Evolutionary conservation across 2,329 filamentous ascomycete genomes (phyloP).

Genomic region (Nothophaeocryptopus gaeumannii): DNA sequence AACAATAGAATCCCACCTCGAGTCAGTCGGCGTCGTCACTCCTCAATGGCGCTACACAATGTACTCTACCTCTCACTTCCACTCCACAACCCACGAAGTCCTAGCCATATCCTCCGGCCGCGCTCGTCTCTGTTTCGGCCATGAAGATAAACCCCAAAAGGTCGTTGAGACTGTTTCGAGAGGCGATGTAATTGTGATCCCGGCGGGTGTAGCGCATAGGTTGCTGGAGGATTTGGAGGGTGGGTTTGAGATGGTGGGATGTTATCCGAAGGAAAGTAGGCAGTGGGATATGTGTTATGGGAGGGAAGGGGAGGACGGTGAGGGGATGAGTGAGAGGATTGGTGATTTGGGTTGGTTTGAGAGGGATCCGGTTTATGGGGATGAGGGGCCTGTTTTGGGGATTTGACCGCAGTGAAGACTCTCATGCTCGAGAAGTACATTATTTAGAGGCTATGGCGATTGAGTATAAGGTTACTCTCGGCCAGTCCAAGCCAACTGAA

Average conservation of each 20-base stretch:
- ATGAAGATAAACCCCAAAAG: slow-evolving; percentile 57
- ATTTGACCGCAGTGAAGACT: slow-evolving; percentile 34
- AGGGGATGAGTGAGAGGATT: slow-evolving; percentile 52
- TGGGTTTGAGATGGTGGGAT: slow-evolving; percentile 65
- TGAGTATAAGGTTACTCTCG: too few relatives aligned
- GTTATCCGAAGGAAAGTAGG: slow-evolving; percentile 56
- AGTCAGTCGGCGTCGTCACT: slow-evolving; percentile 51
- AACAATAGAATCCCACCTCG: slow-evolving; percentile 57
- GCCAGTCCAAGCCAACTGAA: too few relatives aligned
- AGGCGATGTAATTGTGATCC: slow-evolving; percentile 64
- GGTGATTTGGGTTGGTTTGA: slow-evolving; percentile 55
- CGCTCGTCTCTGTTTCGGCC: slow-evolving; percentile 64
- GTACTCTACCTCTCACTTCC: slow-evolving; percentile 65
- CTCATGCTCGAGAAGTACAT: too few relatives aligned
- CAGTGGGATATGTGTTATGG: slow-evolving; percentile 73
- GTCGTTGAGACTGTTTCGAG: slow-evolving; percentile 56
- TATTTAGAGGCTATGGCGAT: too few relatives aligned
- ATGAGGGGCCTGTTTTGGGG: slow-evolving; percentile 51
- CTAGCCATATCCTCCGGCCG: slow-evolving; percentile 58
- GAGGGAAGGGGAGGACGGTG: slow-evolving; percentile 48
- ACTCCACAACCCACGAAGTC: slow-evolving; percentile 66
- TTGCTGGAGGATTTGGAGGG: slow-evolving; percentile 56
- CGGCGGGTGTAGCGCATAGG: slow-evolving; percentile 64
- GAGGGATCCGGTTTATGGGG: slow-evolving; percentile 60
- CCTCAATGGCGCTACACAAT: slow-evolving; percentile 70